Base-by-base conservation (phyloP, 1,284 basidiomycete genomes). In the Cryptococcus depauperatus region DNA sequence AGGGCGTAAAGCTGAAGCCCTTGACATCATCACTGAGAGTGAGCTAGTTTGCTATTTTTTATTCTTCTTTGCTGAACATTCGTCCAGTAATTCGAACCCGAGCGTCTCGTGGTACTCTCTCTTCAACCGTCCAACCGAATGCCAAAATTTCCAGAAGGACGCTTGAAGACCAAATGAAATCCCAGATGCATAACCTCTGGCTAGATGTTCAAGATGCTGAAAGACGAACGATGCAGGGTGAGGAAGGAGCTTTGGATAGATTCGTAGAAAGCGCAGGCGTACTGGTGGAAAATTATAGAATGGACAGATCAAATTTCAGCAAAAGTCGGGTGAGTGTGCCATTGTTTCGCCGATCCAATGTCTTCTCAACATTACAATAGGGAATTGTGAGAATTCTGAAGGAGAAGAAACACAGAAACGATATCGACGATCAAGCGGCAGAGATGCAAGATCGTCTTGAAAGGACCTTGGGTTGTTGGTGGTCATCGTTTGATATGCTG, bases 11-110 rank as follows among this genome's bases (percentile, higher is more conserved):
- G 75, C 82, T 14, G 84, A 84, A 61, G 92, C 92, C 0, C 75
- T 95, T 0, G 82, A 86, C 19, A 72, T 93, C 1, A 86, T 96
- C 3, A 83, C 86, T 46, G 82, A 92, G 76, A 85, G 88, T 85
- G 52, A 26, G 64, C 48, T 2, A 18, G 16, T 41, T 21, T 14
- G n/a, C 39, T 1, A 29, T 19, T 28, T 3, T 8, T 28, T 5
- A 9, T n/a, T 18, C 4, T 4, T 19, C 8, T 14, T 8, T 2
- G 14, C 39, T 30, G 38, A 29, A 13, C 14, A 9, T 27, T 25
- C 7, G 8, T 19, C n/a, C 28, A 57, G 57, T 59, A 22, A 54
- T 61, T 5, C 51, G 58, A 7, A 27, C 44, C 9, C 38, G 52
- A 37, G 71, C 54, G 35, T 34, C 13, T 27, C 19, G 41, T 16